Evolutionary conservation across 805 yeast species (phyloP), one percentile per base, ranked within the genome.

Genomic region (Komagataella pastoris): DNA sequence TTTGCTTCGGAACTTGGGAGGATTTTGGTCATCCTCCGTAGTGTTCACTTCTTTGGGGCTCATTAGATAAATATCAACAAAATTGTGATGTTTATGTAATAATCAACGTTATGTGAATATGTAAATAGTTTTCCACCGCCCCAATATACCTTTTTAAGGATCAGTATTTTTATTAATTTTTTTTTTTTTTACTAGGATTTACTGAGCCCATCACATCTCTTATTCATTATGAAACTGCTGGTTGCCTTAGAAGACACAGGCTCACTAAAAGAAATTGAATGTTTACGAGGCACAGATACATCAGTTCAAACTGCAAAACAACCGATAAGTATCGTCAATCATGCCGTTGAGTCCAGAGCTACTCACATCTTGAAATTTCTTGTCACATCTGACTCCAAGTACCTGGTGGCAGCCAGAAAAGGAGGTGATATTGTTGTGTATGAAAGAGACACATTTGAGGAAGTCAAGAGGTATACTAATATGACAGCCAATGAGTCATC

Each of bases 251-350:
- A 79, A 54, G 90, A 85, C 58, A 74, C 78, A 1, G 89, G 90
- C 0, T 71, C 77, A 5, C 57, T 83, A 51, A 84, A 83, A 50
- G 88, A 82, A 60, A 68, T 87, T 7, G 60, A 73, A 4, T 88
- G 88, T 58, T 62, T 68, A 17, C 68, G 74, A 50, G 91, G 90
- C 0, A 83, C 91, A 0, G 95, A 90, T 59, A 88, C 96, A 3
- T 85, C 96, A 5, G 70, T 73, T 46, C 80, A 83, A 59, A 76
- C 76, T 40, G 83, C 84, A 0, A 65, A 69, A 10, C 86, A 83
- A 60, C 95, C 95, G 0, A 73, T 70, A 50, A 66, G 77, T 18
- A 70, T 83, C 10, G 58, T 58, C 7, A 68, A 68, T 21, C 50
- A 55, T 21, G 63, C 65, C 48, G 56, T 51, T 40, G 66, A 60